Evolutionary conservation across 2,329 filamentous ascomycete species (phyloP).

Genomic region (Tolypocladium paradoxum): DNA sequence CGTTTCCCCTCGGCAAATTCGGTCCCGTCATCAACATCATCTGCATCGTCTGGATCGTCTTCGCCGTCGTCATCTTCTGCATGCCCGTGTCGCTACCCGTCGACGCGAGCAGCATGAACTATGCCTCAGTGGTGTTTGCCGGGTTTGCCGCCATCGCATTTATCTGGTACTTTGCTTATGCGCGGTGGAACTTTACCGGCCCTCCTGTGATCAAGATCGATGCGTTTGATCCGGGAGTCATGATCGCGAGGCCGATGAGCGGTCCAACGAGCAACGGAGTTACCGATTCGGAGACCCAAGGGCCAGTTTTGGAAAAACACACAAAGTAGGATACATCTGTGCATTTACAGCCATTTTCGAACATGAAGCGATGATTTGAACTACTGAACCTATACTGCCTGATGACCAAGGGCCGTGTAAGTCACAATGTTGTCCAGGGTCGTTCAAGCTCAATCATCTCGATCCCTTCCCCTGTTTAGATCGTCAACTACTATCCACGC

Average conservation of each 20-base stretch:
- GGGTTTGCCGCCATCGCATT: conserved; percentile 50
- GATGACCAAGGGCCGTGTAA: background rate
- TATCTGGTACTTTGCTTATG: conserved; percentile 52
- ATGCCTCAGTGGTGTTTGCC: conserved; percentile 55
- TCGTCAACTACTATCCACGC: background rate
- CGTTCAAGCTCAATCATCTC: background rate
- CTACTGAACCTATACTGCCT: background rate
- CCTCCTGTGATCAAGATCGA: conserved; percentile 26
- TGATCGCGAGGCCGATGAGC: background rate
- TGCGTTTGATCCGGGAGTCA: background rate
- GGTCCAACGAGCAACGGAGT: background rate
- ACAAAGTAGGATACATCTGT: background rate
- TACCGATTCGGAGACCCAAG: conserved; percentile 1
- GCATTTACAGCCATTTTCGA: background rate
- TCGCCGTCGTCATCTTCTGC: conserved; percentile 64
- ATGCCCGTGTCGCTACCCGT: conserved; percentile 58
- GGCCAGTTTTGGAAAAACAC: background rate
- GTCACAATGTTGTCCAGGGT: background rate
- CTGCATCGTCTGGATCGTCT: conserved; percentile 58
- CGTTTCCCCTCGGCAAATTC: conserved; percentile 58
- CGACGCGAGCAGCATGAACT: conserved; percentile 49
- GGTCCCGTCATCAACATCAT: conserved; percentile 58
- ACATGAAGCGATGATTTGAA: background rate
- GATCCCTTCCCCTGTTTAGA: background rate
- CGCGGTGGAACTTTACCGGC: conserved; percentile 52